A percentile compares a stretch with the other conserved stretches of the same genome.
Conservation (phyloP, 352 stramenopile genomes). For the Globisporangium echinulatum region DNA sequence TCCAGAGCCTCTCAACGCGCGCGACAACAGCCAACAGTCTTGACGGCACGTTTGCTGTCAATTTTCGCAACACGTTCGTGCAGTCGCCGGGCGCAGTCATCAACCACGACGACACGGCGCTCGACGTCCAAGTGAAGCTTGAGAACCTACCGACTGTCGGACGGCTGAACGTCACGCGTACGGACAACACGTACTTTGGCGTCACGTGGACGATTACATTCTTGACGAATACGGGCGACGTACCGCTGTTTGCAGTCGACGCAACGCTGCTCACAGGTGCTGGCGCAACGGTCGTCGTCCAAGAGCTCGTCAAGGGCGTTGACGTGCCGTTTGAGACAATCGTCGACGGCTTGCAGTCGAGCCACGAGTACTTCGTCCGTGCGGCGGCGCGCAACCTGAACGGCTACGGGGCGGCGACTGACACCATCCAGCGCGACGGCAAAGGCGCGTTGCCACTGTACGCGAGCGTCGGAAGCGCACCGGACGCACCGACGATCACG, state of each 20-base stretch:
- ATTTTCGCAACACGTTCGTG: conserved; percentile 49
- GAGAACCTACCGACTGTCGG: conserved; percentile 60
- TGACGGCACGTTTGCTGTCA: conserved; percentile 47
- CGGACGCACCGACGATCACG: conserved; percentile 30
- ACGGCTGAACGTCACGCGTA: conserved; percentile 49
- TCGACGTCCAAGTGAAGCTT: conserved; percentile 68
- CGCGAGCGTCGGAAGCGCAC: conserved; percentile 25
- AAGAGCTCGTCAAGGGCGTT: conserved; percentile 56
- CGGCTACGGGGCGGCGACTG: conserved; percentile 54
- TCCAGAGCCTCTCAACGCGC: conserved; percentile 47
- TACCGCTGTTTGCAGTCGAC: conserved; percentile 43
- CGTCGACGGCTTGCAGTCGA: conserved; percentile 34
- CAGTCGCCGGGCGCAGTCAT: conserved; percentile 38
- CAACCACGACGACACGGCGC: conserved; percentile 63
- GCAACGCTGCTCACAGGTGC: conserved; percentile 37
- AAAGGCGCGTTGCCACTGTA: conserved; percentile 46
- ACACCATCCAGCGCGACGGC: conserved; percentile 48
- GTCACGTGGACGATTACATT: conserved; percentile 68
- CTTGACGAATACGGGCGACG: conserved; percentile 57
- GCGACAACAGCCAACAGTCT: conserved; percentile 8
- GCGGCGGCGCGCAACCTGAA: conserved; percentile 63
- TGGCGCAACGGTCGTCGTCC: conserved; percentile 26
- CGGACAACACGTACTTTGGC: conserved; percentile 34
- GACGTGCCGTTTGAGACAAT: conserved; percentile 58
- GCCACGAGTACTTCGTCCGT: conserved; percentile 52